Conservation (phyloP, 768 basidiomycete genomes). For the Leccinum disarticulatum region DNA sequence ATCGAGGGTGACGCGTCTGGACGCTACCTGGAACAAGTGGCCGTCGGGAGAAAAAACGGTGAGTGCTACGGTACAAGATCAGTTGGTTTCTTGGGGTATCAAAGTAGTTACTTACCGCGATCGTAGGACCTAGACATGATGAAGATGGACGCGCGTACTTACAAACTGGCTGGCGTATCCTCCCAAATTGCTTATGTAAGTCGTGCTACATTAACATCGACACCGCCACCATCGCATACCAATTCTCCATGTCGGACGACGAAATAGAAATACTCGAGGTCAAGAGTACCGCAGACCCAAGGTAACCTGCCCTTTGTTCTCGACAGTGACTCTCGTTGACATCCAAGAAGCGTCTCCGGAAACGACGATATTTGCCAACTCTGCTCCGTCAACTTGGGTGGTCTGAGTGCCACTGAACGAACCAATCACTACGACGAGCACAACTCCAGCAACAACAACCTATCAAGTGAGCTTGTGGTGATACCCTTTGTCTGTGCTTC, state of each 20-base stretch:
- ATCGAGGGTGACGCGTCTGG: slow-evolving; percentile 28
- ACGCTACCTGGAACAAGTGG: slow-evolving; percentile 89
- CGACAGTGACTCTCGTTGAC: neutral
- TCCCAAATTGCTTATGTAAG: slow-evolving; percentile 26
- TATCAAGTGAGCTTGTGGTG: slow-evolving; percentile 8
- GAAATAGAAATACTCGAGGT: slow-evolving; percentile 28
- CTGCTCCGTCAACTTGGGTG: slow-evolving; percentile 45
- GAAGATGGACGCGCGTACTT: slow-evolving; percentile 49
- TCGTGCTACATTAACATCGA: neutral
- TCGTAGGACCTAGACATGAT: slow-evolving; percentile 93
- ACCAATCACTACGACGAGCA: slow-evolving; percentile 59
- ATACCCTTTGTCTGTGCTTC: neutral
- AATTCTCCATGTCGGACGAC: slow-evolving; percentile 24
- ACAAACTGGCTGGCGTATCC: slow-evolving; percentile 27
- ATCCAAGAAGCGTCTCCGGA: slow-evolving; percentile 10
- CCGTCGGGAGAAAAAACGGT: slow-evolving; percentile 99
- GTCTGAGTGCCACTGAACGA: slow-evolving; percentile 39
- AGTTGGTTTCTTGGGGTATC: neutral
- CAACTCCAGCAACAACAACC: slow-evolving; percentile 25
- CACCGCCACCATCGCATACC: slow-evolving; percentile 13
- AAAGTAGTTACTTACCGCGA: slow-evolving; percentile 67
- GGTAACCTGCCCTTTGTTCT: slow-evolving; percentile 9
- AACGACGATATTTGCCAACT: slow-evolving; percentile 46
- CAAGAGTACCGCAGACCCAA: neutral
- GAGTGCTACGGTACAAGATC: slow-evolving; percentile 57